A percentile compares a stretch with the other conserved stretches of the same genome.
Conservation (phyloP, 257 asterid genomes). For the Nicotiana noctiflora region DNA sequence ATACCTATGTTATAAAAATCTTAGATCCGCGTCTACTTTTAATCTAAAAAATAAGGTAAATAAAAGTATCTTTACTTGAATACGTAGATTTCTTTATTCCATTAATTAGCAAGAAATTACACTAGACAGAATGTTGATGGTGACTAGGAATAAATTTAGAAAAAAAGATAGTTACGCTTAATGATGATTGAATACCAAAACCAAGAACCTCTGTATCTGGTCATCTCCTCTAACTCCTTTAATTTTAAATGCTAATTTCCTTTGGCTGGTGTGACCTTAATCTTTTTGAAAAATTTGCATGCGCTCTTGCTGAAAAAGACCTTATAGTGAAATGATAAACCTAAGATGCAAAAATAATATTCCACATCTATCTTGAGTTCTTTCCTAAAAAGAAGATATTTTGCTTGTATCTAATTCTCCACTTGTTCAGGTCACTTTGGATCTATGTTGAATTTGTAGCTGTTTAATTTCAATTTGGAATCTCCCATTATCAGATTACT, state of each 20-base stretch:
- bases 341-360: neutral
- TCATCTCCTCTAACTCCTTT: neutral
- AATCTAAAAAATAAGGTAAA: neutral
- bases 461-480: no score
- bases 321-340: neutral
- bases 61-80: neutral
- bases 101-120: neutral
- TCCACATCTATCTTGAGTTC: neutral
- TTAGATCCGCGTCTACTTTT: no score
- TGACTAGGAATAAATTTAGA: neutral
- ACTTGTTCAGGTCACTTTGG: no score
- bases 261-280: neutral
- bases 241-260: neutral
- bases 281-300: neutral
- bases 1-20: no score
- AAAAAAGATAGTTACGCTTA: neutral
- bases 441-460: neutral
- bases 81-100: neutral
- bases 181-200: neutral
- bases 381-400: neutral
- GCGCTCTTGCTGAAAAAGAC: neutral
- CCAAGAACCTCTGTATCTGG: slow-evolving; percentile 1
- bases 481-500: no score
- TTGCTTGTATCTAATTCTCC: no score
- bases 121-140: neutral